phyloP scores from a whole-genome alignment of 1,284 basidiomycete species.

The Phlebopus sp. region DNA sequence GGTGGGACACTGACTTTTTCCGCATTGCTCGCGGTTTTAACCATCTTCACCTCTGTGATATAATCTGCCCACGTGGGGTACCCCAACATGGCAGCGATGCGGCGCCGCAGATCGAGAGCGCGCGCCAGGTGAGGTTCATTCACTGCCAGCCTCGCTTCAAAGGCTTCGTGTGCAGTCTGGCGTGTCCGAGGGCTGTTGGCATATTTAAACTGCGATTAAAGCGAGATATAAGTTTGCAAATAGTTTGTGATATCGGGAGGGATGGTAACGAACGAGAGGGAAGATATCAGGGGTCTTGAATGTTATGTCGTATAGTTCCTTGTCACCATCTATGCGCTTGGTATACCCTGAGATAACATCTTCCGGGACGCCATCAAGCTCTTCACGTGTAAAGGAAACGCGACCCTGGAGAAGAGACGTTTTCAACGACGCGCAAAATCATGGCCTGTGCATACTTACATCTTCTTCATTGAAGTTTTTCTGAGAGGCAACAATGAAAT shows the following conservation, averaged over 20 bases:
- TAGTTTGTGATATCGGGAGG: constrained; percentile 57
- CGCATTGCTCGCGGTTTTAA: constrained; percentile 54
- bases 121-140: constrained; percentile 70
- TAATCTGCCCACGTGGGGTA: constrained; percentile 84
- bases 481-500: constrained; percentile 47
- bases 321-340: constrained; percentile 54
- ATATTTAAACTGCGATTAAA: constrained; percentile 62
- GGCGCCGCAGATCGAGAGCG: constrained; percentile 63
- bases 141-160: constrained; percentile 62
- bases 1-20: constrained; percentile 42
- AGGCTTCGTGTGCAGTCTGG: constrained; percentile 57
- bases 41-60: constrained; percentile 81
- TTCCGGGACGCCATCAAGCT: constrained; percentile 74
- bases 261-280: constrained; percentile 57
- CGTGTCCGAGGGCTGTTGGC: constrained; percentile 70
- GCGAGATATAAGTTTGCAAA: neutral
- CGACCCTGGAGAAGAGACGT: constrained; percentile 41
- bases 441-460: constrained; percentile 36
- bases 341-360: constrained; percentile 75
- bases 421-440: neutral
- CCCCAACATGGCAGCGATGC: constrained; percentile 63
- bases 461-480: constrained; percentile 88
- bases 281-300: constrained; percentile 76
- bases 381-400: constrained; percentile 64
- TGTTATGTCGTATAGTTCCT: constrained; percentile 65